Conservation (phyloP, 164 flowering plant genomes). For the Euptelea pleiosperma region DNA sequence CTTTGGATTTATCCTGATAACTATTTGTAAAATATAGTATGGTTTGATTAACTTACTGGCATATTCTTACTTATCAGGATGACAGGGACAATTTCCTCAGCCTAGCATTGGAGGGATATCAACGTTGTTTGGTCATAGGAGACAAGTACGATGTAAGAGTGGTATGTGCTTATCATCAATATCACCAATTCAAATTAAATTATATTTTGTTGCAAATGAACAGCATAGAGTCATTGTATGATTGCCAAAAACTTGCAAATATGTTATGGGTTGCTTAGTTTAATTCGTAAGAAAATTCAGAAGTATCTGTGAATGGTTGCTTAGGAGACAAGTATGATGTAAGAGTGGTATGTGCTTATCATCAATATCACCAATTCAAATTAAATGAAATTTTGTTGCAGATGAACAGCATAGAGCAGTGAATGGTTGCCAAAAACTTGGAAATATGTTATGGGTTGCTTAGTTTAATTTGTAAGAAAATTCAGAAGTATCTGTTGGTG, state of each 20-base stretch:
- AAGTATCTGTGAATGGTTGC: neutral
- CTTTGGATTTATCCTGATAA: neutral
- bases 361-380: conserved; percentile 1
- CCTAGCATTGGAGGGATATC: conserved; percentile 86
- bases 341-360: conserved; percentile 60
- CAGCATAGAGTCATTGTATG: neutral
- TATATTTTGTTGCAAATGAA: neutral
- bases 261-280: too few species aligned
- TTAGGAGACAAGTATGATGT: conserved; percentile 92
- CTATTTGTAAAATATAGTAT: neutral
- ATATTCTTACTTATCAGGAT: conserved; percentile 47
- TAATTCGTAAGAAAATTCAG: neutral
- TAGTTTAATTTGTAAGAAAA: neutral
- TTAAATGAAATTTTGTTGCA: neutral
- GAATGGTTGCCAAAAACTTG: neutral
- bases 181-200: conserved; percentile 4
- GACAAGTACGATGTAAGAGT: conserved; percentile 89
- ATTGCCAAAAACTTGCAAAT: neutral
- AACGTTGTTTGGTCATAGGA: conserved; percentile 77
- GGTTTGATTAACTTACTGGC: conserved; percentile 6
- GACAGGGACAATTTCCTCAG: conserved; percentile 84
- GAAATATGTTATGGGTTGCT: too few species aligned
- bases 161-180: conserved; percentile 44
- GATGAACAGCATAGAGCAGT: neutral
- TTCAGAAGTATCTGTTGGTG: neutral